phyloP scores from a whole-genome alignment of 352 stramenopile species.

The Peronospora farinosa region DNA sequence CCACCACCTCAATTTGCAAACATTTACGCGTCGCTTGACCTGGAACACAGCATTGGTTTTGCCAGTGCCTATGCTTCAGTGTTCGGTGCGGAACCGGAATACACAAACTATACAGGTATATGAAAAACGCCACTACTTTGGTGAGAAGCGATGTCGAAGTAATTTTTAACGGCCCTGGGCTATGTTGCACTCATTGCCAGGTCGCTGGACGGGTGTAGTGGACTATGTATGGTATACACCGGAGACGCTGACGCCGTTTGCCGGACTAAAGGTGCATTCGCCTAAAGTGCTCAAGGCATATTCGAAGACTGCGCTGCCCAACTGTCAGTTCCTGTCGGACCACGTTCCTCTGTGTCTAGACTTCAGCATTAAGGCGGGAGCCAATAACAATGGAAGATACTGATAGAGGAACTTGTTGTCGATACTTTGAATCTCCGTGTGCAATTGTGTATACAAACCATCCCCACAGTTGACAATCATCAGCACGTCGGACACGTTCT shows the following conservation, averaged over 20 bases:
- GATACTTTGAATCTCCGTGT: background rate
- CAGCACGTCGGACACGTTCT: background rate
- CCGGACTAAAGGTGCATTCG: conserved; percentile 90
- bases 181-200: conserved; percentile 21
- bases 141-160: background rate
- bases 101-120: conserved; percentile 96
- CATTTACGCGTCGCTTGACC: conserved; percentile 65
- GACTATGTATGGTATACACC: conserved; percentile 99
- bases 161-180: conserved; percentile 3
- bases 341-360: conserved; percentile 92
- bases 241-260: conserved; percentile 89
- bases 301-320: conserved; percentile 90
- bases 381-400: conserved; percentile 42
- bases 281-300: conserved; percentile 85
- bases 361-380: conserved; percentile 74
- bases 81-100: conserved; percentile 92
- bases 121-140: background rate
- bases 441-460: background rate
- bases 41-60: conserved; percentile 92
- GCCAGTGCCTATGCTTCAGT: conserved; percentile 93
- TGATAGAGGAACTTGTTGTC: conserved; percentile 32
- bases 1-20: conserved; percentile 54
- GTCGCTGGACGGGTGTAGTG: conserved; percentile 91
- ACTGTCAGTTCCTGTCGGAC: conserved; percentile 94
- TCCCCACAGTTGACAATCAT: conserved; percentile 11